phyloP scores from a whole-genome alignment of 148 eudicot species.

The Chenopodium berlandieri region DNA sequence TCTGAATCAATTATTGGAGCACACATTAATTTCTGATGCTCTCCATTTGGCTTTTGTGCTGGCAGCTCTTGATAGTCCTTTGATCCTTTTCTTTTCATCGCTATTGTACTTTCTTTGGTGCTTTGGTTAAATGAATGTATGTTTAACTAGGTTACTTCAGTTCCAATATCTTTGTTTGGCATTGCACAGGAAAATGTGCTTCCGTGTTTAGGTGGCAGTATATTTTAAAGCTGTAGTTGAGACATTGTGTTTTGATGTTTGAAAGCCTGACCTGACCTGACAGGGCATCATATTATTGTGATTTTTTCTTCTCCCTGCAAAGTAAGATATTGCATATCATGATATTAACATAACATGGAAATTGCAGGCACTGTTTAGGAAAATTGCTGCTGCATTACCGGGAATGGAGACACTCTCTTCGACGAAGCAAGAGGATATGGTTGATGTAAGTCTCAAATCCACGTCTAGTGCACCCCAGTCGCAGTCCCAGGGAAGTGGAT shows the following conservation, averaged over 20 bases:
- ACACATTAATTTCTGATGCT: too few relatives aligned
- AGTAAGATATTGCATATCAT: not conserved
- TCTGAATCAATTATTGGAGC: not conserved
- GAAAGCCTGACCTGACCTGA: not conserved
- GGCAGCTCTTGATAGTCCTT: too few relatives aligned
- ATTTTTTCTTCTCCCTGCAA: not conserved
- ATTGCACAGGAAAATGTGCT: not conserved
- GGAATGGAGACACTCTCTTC: slow-evolving; percentile 80
- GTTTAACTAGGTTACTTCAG: too few relatives aligned
- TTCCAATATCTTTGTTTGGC: not conserved
- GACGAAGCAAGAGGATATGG: slow-evolving; percentile 78
- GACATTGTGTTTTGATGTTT: not conserved
- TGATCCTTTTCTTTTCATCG: too few relatives aligned
- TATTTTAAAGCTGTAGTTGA: not conserved
- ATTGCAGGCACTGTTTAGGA: slow-evolving; percentile 61
- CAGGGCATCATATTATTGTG: not conserved
- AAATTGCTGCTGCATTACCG: slow-evolving; percentile 78
- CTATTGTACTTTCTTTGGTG: too few relatives aligned
- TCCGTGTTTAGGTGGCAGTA: not conserved
- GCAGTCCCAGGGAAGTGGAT: slow-evolving; percentile 38
- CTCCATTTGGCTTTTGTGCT: too few relatives aligned
- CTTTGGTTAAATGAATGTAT: not conserved
- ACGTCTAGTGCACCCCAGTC: slow-evolving; percentile 33
- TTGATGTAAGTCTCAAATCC: slow-evolving; percentile 52
- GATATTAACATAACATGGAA: not conserved